These are phyloP conservation scores for Kokia cookei DNA, from an alignment of 441 rosid species.

Conservation along the genomic window DNA sequence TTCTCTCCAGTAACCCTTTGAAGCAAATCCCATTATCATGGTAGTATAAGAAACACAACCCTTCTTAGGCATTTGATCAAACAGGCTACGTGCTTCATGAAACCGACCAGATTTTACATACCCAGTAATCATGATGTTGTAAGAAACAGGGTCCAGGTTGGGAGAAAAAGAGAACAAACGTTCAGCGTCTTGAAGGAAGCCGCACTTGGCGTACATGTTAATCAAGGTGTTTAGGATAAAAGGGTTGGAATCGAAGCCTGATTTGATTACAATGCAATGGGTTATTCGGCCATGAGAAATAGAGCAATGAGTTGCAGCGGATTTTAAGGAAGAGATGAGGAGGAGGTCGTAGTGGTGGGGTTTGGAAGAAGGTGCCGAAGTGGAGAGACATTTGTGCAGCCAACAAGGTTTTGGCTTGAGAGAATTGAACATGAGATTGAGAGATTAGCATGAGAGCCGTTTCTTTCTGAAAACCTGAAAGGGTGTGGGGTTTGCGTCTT, in stretches of 20 bases:
- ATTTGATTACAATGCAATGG: slow-evolving; percentile 47
- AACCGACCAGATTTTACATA: slow-evolving; percentile 41
- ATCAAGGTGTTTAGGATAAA: slow-evolving; percentile 64
- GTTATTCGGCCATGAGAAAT: slow-evolving; percentile 42
- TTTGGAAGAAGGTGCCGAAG: slow-evolving; percentile 10
- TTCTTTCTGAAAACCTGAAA: neutral
- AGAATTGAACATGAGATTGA: slow-evolving; percentile 28
- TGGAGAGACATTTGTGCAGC: slow-evolving; percentile 29
- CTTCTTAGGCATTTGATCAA: slow-evolving; percentile 55
- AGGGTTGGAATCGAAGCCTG: slow-evolving; percentile 53
- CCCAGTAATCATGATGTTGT: slow-evolving; percentile 64
- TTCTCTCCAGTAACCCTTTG: slow-evolving; percentile 37
- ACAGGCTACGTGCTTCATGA: slow-evolving; percentile 50
- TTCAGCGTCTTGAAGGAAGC: slow-evolving; percentile 43
- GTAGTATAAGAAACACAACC: slow-evolving; percentile 64
- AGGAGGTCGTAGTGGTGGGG: slow-evolving; percentile 30
- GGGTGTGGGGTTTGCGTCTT: no score
- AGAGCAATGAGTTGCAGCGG: slow-evolving; percentile 33
- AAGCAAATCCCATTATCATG: slow-evolving; percentile 66
- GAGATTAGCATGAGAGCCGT: slow-evolving; percentile 23
- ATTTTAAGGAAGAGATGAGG: slow-evolving; percentile 65
- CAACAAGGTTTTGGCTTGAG: slow-evolving; percentile 16
- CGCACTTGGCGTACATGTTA: slow-evolving; percentile 67
- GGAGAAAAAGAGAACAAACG: slow-evolving; percentile 30
- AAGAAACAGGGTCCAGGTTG: slow-evolving; percentile 46